Percentiles rank a stretch among this genome's conserved stretches.
phyloP scores from a whole-genome alignment of 495 filamentous ascomycete genomes.

The Hypoxylon cercidicola region DNA sequence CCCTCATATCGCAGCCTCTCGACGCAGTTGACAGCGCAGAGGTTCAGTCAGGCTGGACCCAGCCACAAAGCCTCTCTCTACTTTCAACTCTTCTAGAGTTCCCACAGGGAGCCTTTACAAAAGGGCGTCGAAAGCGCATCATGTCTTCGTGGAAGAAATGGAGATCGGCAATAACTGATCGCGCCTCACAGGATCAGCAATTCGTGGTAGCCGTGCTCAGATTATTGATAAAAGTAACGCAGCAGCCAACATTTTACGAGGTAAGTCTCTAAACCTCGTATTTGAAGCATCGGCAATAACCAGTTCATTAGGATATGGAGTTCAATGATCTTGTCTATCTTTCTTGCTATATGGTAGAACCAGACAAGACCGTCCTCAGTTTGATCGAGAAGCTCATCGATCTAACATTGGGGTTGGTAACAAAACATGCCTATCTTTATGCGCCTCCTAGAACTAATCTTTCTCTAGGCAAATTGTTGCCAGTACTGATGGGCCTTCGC shows the following conservation, averaged over 20 bases:
- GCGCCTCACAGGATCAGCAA: conserved; percentile 28
- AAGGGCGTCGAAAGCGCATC: conserved; percentile 50
- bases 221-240: conserved; percentile 60
- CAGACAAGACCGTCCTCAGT: conserved; percentile 14
- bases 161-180: conserved; percentile 28
- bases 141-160: conserved; percentile 49
- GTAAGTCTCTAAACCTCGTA: conserved; percentile 38
- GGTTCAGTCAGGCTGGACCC: conserved; percentile 38
- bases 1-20: conserved; percentile 39
- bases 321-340: conserved; percentile 49
- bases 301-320: conserved; percentile 44
- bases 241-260: conserved; percentile 59
- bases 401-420: conserved; percentile 39
- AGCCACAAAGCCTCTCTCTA: conserved; percentile 28
- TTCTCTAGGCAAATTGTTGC: conserved; percentile 42
- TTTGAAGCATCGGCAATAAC: conserved; percentile 22
- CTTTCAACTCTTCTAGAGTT: conserved; percentile 32
- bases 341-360: conserved; percentile 33
- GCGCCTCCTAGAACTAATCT: conserved; percentile 10
- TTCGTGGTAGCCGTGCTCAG: conserved; percentile 48
- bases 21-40: conserved; percentile 35
- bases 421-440: not conserved
- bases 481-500: conserved; percentile 25
- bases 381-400: conserved; percentile 40
- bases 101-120: conserved; percentile 43